Evolutionary conservation across 2,329 filamentous ascomycete species (phyloP), one percentile per base, ranked within the genome.

Genomic region (Aspergillus versicolor): DNA sequence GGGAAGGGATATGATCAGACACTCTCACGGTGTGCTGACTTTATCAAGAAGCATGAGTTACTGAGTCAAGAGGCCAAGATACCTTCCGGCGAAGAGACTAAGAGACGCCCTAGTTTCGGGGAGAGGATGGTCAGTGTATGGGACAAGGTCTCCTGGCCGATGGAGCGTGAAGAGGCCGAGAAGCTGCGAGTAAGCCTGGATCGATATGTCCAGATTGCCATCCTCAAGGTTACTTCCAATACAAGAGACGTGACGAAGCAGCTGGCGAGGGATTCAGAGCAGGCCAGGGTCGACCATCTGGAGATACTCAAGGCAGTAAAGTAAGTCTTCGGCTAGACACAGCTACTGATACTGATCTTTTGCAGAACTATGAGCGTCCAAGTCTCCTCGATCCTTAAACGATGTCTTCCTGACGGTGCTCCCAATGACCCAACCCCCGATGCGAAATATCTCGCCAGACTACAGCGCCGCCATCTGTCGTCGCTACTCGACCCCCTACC

Each of bases 91-190:
- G 27, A 30, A 9, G 27, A 9, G 8, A 30, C 8, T 4, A 13
- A 13, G 2, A 48, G 52, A 6, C 38, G 51, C 5, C 37, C 52
- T 3, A 50, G 52, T 24, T 24, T 60, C 6, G 42, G 40, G 3
- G 47, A 44, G n/a, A 48, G 22, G 30, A n/a, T 54, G 6, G 37
- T 30, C 17, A 50, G 22, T 5, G 11, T 52, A 4, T 61, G 51
- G 41, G 56, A 61, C 6, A 52, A 54, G 27, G 46, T 53, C 17
- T 48, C 57, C 0, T 61, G 59, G 59, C 57, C 59, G 3, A 5
- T 59, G 5, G 59, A 61, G 37, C 46, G 57, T 5, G 54, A 54
- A 8, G 57, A 60, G n/a, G 59, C 59, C 3, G 53, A 61, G 27
- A 30, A 24, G 15, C 54, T 61, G 17, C 57, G 59, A 17, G 17